These are phyloP conservation scores for Amniculicola lignicola DNA, from an alignment of 495 filamentous ascomycete species.

Conservation along the genomic window DNA sequence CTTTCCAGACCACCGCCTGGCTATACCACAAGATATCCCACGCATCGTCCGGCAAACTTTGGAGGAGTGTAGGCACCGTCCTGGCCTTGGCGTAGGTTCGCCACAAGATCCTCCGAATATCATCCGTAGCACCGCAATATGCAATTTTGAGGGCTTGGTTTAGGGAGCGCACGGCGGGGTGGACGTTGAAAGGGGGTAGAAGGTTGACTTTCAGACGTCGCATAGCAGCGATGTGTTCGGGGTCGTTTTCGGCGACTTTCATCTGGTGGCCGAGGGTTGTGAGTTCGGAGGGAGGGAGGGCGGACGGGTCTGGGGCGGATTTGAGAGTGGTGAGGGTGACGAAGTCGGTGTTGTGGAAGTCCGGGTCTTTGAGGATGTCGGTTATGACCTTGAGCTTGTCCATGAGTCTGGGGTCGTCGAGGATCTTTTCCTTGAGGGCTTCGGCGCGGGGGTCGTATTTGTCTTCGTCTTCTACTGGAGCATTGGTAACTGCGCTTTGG, in stretches of 20 bases:
- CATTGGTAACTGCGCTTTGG: not conserved
- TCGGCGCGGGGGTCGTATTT: constrained; percentile 16
- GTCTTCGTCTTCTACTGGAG: not conserved
- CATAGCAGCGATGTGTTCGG: constrained; percentile 25
- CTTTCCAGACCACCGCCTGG: constrained; percentile 28
- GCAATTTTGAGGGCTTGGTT: constrained; percentile 27
- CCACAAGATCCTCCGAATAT: constrained; percentile 27
- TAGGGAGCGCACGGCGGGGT: constrained; percentile 6
- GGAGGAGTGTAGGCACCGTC: constrained; percentile 23
- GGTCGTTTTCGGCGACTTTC: constrained; percentile 22
- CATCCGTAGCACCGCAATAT: constrained; percentile 29
- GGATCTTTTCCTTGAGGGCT: constrained; percentile 26
- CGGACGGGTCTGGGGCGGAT: constrained; percentile 20
- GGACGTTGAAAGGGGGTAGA: constrained; percentile 20
- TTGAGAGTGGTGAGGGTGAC: not conserved
- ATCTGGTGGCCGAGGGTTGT: constrained; percentile 12
- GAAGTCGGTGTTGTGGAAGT: not conserved
- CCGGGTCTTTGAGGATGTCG: not conserved
- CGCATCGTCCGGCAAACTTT: constrained; percentile 26
- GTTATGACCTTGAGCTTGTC: constrained; percentile 19
- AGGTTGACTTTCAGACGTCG: constrained; percentile 23
- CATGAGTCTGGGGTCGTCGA: constrained; percentile 23
- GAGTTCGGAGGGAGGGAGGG: not conserved
- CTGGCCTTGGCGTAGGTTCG: constrained; percentile 24
- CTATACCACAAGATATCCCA: constrained; percentile 32